Evolutionary conservation across 2,329 filamentous ascomycete genomes (phyloP).

Genomic region (Sclerotinia sclerotiorum): DNA sequence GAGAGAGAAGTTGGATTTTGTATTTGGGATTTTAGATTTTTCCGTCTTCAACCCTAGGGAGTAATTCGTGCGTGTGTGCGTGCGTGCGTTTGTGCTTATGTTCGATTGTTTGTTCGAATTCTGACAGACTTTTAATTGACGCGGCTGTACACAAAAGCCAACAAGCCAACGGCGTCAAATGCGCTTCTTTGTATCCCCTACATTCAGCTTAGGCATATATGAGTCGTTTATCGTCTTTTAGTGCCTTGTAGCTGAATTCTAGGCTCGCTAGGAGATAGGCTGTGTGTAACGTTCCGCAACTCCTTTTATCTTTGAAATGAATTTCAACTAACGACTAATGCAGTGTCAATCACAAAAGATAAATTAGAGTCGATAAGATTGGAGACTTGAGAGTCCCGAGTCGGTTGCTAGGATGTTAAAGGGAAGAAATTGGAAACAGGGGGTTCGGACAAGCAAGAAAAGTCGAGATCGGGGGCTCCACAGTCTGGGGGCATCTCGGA

Average conservation of each 20-base stretch:
- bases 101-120: background rate
- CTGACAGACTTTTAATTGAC: constrained; percentile 6
- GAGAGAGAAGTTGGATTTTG: no score
- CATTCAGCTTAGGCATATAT: constrained; percentile 10
- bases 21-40: background rate
- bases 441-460: background rate
- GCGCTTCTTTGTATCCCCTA: constrained; percentile 21
- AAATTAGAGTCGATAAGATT: background rate
- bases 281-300: background rate
- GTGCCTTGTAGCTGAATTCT: constrained; percentile 16
- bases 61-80: background rate
- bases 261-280: background rate
- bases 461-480: background rate
- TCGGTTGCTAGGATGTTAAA: constrained; percentile 8
- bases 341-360: constrained; percentile 15
- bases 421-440: constrained; percentile 6
- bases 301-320: constrained; percentile 5
- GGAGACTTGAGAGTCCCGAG: constrained; percentile 7
- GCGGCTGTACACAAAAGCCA: constrained; percentile 4
- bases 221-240: background rate
- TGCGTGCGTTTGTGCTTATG: background rate
- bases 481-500: background rate
- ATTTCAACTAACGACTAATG: constrained; percentile 9
- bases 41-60: background rate
- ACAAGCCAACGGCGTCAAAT: constrained; percentile 18